Conservation (phyloP, 2,329 filamentous ascomycete species). For the Zymoseptoria brevis region DNA sequence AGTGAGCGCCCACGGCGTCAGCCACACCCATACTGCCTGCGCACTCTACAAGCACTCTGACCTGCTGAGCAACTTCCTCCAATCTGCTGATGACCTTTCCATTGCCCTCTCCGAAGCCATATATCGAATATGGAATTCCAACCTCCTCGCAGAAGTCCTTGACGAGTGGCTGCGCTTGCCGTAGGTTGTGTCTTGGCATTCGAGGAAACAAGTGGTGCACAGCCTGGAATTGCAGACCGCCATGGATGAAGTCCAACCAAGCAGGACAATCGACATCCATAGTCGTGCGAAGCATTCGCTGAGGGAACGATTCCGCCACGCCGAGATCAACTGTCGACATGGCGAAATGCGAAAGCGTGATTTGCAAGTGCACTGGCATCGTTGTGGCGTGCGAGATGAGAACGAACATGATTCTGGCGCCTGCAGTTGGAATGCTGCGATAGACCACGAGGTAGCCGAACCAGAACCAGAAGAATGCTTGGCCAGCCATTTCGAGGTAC, state of each 20-base stretch:
- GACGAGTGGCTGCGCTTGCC: conserved; percentile 52
- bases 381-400: conserved; percentile 58
- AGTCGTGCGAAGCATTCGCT: conserved; percentile 62
- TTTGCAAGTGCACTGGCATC: conserved; percentile 63
- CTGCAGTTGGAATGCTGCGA: conserved; percentile 51
- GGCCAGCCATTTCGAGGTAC: conserved; percentile 56
- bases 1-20: not conserved
- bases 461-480: conserved; percentile 58
- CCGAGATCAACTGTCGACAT: conserved; percentile 62
- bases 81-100: conserved; percentile 47
- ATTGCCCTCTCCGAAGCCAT: conserved; percentile 57
- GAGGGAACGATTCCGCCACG: conserved; percentile 57
- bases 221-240: conserved; percentile 64
- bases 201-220: conserved; percentile 64
- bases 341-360: conserved; percentile 64
- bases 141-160: conserved; percentile 58
- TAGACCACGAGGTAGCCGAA: conserved; percentile 61
- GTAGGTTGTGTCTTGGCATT: conserved; percentile 60
- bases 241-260: conserved; percentile 66
- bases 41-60: conserved; percentile 52
- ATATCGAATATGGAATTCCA: conserved; percentile 53
- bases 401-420: conserved; percentile 53
- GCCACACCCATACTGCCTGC: not conserved
- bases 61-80: conserved; percentile 54
- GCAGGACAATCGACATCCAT: conserved; percentile 67